Evolutionary conservation across 768 basidiomycete genomes (phyloP), one percentile per base, ranked within the genome.

Genomic region (Mycena olivaceomarginata): DNA sequence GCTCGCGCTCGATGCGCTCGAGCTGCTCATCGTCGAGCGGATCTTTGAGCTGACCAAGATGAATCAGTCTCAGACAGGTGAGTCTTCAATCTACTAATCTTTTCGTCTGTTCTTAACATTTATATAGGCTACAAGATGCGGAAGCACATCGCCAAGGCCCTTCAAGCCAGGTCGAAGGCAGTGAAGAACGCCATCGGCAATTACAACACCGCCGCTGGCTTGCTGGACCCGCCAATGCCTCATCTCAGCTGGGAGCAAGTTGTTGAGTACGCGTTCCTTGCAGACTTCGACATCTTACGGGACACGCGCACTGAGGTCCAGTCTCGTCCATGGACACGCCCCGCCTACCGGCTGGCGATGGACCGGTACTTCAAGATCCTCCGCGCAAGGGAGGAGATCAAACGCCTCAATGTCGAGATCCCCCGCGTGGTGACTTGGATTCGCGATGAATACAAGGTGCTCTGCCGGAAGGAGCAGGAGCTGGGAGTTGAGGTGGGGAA

Each of bases 301-400:
- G 80, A 78, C n/a, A 63, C 63, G 5, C 8, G 43, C 15, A 22
- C 48, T 5, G 72, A 77, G 46, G 63, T 78, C 6, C 53, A 68
- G 22, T 40, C 46, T n/a, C 53, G 67, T 3, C 53, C 65, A 5
- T 82, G 81, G 81, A 67, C 80, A 18, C 37, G 63, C 10, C 80
- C 80, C 9, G 73, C 73, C 13, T 59, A 39, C 20, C 80, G 80
- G 12, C 39, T 72, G 15, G 59, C 76, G 0, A 76, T 81, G 68
- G 80, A 80, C 43, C n/a, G 31, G 20, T 75, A 78, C 65, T 79
- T 80, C 76, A 80, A 81, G 64, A 72, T 77, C 5, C 25, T 56
- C 1, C 76, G 78, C 6, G 81, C 84, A 1, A 18, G 46, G 16
- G 84, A 85, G 70, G 84, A 84, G 51, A 79, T 84, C 13, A 25